These are phyloP conservation scores for Yarrowia osloensis DNA, from an alignment of 805 yeast species.

Conservation along the genomic window DNA sequence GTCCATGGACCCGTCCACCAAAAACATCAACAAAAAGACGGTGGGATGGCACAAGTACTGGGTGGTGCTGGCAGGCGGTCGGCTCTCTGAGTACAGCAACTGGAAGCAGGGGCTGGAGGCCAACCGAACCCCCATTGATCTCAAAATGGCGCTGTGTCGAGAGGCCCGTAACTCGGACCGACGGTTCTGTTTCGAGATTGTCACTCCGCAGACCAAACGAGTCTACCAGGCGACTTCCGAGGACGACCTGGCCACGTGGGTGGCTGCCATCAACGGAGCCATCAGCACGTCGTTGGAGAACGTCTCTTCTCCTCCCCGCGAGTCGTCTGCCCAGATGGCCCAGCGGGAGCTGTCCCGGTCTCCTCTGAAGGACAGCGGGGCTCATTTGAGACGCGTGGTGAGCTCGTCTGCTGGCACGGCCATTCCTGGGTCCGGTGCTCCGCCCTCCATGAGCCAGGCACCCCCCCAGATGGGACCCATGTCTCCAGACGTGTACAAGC, in stretches of 20 bases:
- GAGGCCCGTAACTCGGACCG: constrained; percentile 46
- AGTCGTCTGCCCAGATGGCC: constrained; percentile 5
- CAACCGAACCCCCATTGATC: constrained; percentile 66
- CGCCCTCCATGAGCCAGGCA: neutral
- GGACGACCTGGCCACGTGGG: constrained; percentile 70
- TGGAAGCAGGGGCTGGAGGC: constrained; percentile 71
- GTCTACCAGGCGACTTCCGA: constrained; percentile 73
- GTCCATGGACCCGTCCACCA: constrained; percentile 46
- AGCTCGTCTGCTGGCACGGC: neutral
- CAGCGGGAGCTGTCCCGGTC: constrained; percentile 19
- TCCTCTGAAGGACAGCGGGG: neutral
- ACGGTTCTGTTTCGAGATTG: constrained; percentile 69
- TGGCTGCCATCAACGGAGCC: constrained; percentile 61
- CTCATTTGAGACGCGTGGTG: constrained; percentile 5
- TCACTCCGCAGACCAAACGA: constrained; percentile 70
- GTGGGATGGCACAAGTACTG: constrained; percentile 82
- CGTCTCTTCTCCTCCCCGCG: constrained; percentile 13
- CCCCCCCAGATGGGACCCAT: neutral
- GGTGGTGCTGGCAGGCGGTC: constrained; percentile 73
- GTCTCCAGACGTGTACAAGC: constrained; percentile 31
- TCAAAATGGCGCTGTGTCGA: constrained; percentile 67
- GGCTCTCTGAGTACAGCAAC: constrained; percentile 68
- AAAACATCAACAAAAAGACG: constrained; percentile 42
- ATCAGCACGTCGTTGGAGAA: constrained; percentile 48
- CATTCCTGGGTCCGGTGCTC: neutral